These are phyloP conservation scores for Coemansia sp. DNA, from an alignment of 192 early-diverging fungal species.

Conservation along the genomic window DNA sequence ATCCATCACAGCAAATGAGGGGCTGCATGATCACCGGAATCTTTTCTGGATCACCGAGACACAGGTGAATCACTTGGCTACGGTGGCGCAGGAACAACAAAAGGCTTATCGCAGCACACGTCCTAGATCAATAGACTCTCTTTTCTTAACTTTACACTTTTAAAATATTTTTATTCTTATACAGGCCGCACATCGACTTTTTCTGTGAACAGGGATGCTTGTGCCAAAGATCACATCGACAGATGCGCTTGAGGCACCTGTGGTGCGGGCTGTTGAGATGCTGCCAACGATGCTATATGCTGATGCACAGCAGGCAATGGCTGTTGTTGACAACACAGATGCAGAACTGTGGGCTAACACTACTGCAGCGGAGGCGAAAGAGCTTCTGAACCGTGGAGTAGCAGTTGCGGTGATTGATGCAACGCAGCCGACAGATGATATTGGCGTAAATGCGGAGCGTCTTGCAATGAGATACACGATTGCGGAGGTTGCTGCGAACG, in stretches of 20 bases:
- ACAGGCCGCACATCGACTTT: background rate
- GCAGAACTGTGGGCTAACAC: conserved; percentile 23
- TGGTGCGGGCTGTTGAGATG: conserved; percentile 19
- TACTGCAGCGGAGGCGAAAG: conserved; percentile 13
- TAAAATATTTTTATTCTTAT: background rate
- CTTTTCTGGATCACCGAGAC: background rate
- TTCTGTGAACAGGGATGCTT: conserved; percentile 15
- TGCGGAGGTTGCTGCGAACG: background rate
- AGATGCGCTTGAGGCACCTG: conserved; percentile 14
- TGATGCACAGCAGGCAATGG: conserved; percentile 19
- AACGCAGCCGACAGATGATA: background rate
- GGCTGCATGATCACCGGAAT: background rate
- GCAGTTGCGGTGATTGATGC: conserved; percentile 30
- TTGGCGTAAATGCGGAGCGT: conserved; percentile 21
- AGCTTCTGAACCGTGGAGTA: conserved; percentile 42
- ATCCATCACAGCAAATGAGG: background rate
- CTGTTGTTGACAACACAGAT: background rate
- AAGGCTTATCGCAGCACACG: background rate
- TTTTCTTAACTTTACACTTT: background rate
- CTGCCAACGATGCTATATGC: conserved; percentile 21
- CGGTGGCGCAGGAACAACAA: background rate
- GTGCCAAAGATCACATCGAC: conserved; percentile 35
- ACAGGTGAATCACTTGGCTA: background rate
- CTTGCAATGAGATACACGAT: conserved; percentile 34
- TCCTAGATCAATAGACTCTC: background rate